Evolutionary conservation across 2,329 filamentous ascomycete genomes (phyloP), one percentile per base, ranked within the genome.

Genomic region (Aspergillus aculeatinus): DNA sequence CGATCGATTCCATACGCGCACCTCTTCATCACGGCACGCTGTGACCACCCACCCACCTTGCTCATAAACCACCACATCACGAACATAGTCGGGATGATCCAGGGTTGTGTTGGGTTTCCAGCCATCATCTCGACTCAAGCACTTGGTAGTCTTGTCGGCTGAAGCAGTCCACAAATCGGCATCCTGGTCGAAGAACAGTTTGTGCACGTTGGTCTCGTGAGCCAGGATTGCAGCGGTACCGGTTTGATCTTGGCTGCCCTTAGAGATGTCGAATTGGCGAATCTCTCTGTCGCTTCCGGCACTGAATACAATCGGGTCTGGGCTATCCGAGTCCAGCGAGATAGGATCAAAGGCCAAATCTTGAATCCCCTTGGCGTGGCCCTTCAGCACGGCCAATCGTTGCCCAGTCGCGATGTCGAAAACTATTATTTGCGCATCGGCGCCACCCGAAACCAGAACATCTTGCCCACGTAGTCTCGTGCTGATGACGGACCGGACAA

Each of bases 131-230:
- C 92, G 83, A 1, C 88, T 83, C 9, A 97, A 82, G 67, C 91
- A 93, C 74, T 94, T 95, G 2, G 87, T 87, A 0, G 89, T 92
- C 67, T 92, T 95, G 74, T 99, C 95, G 4, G 92, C 92, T 61
- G 92, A 96, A 5, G 93, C 90, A 7, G 94, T 97, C 92, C 92
- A 98, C 14, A 97, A 78, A 68, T 97, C 91, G 33, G 84, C 87
- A 51, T 87, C 85, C 4, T 77, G 76, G 64, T 92, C 89, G 68
- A 96, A 96, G 21, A 85, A 79, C 14, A 98, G 78, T 65, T 85
- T 87, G 76, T 96, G 96, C 10, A 99, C 87, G 65, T 90, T 95
- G 0, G 95, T 99, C 67, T 97, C 92, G 75, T 99, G 95, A 63
- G 89, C 89, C 51, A 89, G 77, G 54, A 97, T 87, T 2, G 84